phyloP scores from a whole-genome alignment of 2,329 filamentous ascomycete genomes.

The Diaporthe citrichinensis region DNA sequence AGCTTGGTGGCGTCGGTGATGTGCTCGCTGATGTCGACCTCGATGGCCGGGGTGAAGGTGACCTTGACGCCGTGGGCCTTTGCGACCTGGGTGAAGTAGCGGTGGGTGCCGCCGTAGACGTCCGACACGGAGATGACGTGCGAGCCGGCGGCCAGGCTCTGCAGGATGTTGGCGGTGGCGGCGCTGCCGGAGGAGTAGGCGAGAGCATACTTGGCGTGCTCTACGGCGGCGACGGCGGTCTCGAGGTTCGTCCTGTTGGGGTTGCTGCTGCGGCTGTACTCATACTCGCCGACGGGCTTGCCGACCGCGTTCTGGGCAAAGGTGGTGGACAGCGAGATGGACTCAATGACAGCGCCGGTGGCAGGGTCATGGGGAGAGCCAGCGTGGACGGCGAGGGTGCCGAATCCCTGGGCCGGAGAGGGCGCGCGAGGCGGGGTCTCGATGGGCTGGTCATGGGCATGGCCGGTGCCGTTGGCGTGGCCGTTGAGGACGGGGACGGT shows the following conservation, averaged over 20 bases:
- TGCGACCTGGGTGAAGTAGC: conserved; percentile 99
- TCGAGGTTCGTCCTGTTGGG: conserved; percentile 98
- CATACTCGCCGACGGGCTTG: conserved; percentile 87
- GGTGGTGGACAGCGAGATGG: conserved; percentile 96
- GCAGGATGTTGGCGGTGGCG: conserved; percentile 92
- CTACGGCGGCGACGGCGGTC: conserved; percentile 88
- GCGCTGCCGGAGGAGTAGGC: conserved; percentile 96
- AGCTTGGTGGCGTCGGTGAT: conserved; percentile 92
- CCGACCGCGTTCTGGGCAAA: conserved; percentile 94
- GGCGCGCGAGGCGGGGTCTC: conserved; percentile 81
- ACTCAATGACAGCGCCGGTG: conserved; percentile 95
- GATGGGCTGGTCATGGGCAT: conserved; percentile 51
- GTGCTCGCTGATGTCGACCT: conserved; percentile 86
- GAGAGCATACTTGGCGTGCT: conserved; percentile 92
- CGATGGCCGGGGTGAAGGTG: conserved; percentile 93
- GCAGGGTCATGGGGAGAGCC: conserved; percentile 90
- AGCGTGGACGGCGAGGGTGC: conserved; percentile 94
- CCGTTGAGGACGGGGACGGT: conserved; percentile 37
- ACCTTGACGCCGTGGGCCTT: conserved; percentile 94
- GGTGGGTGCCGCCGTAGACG: conserved; percentile 97
- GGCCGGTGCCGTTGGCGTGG: conserved; percentile 16
- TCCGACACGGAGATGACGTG: conserved; percentile 98
- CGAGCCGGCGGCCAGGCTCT: conserved; percentile 89
- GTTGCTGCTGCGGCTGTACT: conserved; percentile 95
- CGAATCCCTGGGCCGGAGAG: conserved; percentile 85